phyloP scores from a whole-genome alignment of 495 filamentous ascomycete species.

The Evernia prunastri region DNA sequence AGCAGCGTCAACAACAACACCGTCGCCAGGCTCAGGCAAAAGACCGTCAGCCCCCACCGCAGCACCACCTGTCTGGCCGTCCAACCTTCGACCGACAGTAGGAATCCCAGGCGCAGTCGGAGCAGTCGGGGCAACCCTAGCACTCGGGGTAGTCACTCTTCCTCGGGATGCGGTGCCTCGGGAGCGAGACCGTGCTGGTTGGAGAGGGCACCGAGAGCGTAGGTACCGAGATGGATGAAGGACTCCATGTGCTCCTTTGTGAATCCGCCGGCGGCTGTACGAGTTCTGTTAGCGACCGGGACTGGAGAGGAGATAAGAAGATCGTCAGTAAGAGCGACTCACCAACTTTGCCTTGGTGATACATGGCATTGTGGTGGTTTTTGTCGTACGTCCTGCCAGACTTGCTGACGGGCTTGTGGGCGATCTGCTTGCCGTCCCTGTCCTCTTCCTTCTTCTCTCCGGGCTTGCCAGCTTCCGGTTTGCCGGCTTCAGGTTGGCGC shows the following conservation, averaged over 20 bases:
- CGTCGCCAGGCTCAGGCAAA: slow-evolving; percentile 12
- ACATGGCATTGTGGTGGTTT: slow-evolving; percentile 20
- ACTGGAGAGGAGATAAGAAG: not conserved
- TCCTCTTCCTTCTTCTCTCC: not conserved
- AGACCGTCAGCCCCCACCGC: slow-evolving; percentile 6
- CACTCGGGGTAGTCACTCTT: slow-evolving; percentile 4
- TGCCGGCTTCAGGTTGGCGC: not conserved
- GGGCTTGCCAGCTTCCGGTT: not conserved
- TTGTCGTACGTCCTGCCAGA: slow-evolving; percentile 4
- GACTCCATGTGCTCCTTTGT: slow-evolving; percentile 22
- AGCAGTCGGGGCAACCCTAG: not conserved
- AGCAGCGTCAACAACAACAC: slow-evolving; percentile 15
- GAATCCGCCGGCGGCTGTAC: slow-evolving; percentile 13
- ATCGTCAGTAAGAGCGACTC: not conserved
- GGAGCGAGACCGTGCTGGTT: slow-evolving; percentile 21
- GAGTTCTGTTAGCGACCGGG: not conserved
- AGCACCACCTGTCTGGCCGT: slow-evolving; percentile 1
- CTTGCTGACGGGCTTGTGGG: not conserved
- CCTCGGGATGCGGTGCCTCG: slow-evolving; percentile 5
- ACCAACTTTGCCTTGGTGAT: slow-evolving; percentile 7
- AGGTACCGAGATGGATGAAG: slow-evolving; percentile 20
- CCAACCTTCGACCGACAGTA: slow-evolving; percentile 6
- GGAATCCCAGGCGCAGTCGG: not conserved
- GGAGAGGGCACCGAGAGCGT: slow-evolving; percentile 19
- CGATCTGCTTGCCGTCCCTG: not conserved